Evolutionary conservation across 352 stramenopile genomes (phyloP), one percentile per base, ranked within the genome.

Genomic region (Globisporangium paddicum): DNA sequence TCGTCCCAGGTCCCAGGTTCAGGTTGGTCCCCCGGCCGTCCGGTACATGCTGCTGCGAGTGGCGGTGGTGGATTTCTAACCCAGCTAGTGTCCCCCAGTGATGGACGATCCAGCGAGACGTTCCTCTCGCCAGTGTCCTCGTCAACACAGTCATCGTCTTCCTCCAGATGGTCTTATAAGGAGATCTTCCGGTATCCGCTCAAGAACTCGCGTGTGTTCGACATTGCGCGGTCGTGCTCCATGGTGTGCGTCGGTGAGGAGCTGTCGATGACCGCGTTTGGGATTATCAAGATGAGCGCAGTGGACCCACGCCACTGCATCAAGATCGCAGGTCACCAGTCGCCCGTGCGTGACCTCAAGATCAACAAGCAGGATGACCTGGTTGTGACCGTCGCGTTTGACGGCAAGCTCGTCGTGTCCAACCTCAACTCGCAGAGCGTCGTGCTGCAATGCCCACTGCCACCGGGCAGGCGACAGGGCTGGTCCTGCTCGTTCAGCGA

Each of bases 171-270:
- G 19, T 64, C 71, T 35, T 88, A 87, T 64, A 78, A 75, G 8
- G 50, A 66, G 14, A 42, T 81, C 4, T 84, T 74, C 18, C 64
- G 63, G 9, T 56, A 71, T 11, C 50, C 66, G 8, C 66, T 90
- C 34, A 25, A 60, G 47, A 70, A 66, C 51, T 69, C 77, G 14
- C 77, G 80, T 11, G 80, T 90, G 28, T 86, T 86, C 32, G 70
- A 66, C 28, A 83, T 90, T 40, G 64, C 72, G 14, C 47, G 21
- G 23, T 83, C 76, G 19, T 85, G 72, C 34, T 56, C 40, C 35
- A 71, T 78, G 53, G 5, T 90, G 18, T 90, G 77, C 46, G 64
- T 88, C 16, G 77, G 75, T 11, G 80, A 87, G 18, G 62, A 69
- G 30, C 38, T 86, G 9, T 49, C 38, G 19, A 19, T 55, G 21